Conservation (phyloP, 1,284 basidiomycete genomes). For the Apiotrichum porosum region DNA sequence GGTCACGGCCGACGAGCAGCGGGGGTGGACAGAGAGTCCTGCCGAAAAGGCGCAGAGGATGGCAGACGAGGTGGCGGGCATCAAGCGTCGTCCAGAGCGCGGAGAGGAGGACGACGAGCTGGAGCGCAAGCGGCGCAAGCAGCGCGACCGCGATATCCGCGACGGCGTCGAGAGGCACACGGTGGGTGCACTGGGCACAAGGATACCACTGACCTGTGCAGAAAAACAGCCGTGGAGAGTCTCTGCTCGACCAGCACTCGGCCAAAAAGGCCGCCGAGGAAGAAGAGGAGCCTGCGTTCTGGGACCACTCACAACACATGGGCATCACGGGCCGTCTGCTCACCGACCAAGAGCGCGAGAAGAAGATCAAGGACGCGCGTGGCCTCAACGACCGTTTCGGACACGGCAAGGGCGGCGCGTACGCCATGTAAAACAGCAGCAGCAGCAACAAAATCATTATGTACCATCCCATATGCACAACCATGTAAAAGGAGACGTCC, state of each 20-base stretch:
- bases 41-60: slow-evolving; percentile 76
- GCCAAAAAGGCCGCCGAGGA: slow-evolving; percentile 43
- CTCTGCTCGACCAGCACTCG: slow-evolving; percentile 65
- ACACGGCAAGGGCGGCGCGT: slow-evolving; percentile 48
- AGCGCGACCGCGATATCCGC: slow-evolving; percentile 63
- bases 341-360: slow-evolving; percentile 71
- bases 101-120: slow-evolving; percentile 49
- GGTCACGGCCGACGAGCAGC: slow-evolving; percentile 51
- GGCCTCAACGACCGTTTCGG: slow-evolving; percentile 76
- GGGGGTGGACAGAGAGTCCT: slow-evolving; percentile 90
- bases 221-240: slow-evolving; percentile 61
- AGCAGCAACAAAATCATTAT: not conserved
- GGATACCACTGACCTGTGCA: slow-evolving; percentile 36
- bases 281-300: slow-evolving; percentile 61
- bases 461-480: not conserved
- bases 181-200: slow-evolving; percentile 51
- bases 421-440: slow-evolving; percentile 25
- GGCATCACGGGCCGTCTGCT: slow-evolving; percentile 72
- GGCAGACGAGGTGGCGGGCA: slow-evolving; percentile 78
- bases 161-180: slow-evolving; percentile 72
- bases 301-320: slow-evolving; percentile 88
- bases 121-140: slow-evolving; percentile 53
- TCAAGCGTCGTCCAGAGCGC: slow-evolving; percentile 55
- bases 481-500: no score
- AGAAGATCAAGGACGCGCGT: slow-evolving; percentile 71